A percentile compares a stretch with the other conserved stretches of the same genome.
phyloP scores from a whole-genome alignment of 148 eudicot species.

The Rhododendron kiyosumense region DNA sequence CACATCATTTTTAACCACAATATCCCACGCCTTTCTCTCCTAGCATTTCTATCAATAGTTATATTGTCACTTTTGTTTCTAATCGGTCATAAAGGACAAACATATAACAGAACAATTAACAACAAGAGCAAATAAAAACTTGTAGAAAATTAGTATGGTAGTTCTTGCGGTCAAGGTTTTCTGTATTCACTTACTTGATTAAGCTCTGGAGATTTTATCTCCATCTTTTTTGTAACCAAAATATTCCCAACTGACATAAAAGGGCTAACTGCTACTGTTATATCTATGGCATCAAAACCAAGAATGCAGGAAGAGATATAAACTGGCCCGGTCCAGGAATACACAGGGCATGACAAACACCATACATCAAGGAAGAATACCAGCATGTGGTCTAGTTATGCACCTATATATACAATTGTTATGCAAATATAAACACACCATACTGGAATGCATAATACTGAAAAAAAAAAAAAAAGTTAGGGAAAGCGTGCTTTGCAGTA shows the following conservation, averaged over 20 bases:
- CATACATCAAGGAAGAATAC: not conserved
- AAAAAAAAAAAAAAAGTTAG: constrained; percentile 9
- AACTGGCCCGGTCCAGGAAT: not conserved
- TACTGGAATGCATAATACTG: not conserved
- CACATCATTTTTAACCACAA: not conserved
- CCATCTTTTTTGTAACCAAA: not conserved
- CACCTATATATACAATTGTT: not conserved
- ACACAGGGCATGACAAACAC: not conserved
- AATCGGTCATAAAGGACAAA: not conserved
- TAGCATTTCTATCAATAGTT: not conserved
- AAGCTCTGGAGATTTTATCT: not conserved
- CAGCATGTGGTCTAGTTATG: not conserved
- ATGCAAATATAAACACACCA: not conserved
- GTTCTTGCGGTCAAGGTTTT: not conserved
- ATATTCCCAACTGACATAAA: not conserved
- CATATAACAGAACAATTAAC: not conserved
- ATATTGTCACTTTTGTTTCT: not conserved
- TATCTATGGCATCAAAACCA: not conserved
- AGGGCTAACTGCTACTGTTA: not conserved
- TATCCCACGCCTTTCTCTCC: not conserved
- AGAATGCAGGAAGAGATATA: not conserved
- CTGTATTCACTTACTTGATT: not conserved
- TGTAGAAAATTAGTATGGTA: not conserved
- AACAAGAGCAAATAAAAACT: not conserved
- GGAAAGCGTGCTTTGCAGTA: not conserved